Evolutionary conservation across 2,329 filamentous ascomycete species (phyloP).

Genomic region (Madurella mycetomatis): DNA sequence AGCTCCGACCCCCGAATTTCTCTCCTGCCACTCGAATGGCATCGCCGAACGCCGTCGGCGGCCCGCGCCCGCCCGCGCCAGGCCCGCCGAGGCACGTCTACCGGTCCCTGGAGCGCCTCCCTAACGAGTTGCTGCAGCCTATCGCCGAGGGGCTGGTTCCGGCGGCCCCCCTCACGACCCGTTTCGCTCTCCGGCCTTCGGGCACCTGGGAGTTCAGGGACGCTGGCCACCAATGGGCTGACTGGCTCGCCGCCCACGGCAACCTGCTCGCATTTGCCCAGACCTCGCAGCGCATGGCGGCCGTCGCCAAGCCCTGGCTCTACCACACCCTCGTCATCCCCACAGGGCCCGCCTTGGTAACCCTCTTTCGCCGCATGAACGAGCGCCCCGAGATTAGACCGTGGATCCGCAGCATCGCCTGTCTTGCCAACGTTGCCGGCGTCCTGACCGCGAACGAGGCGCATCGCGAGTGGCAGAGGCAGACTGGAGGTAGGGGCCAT

Average conservation of each 20-base stretch:
- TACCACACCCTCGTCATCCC: constrained; percentile 27
- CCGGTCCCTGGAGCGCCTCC: constrained; percentile 21
- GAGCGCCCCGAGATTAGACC: constrained; percentile 17
- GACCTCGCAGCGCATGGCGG: constrained; percentile 25
- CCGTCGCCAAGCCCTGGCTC: constrained; percentile 25
- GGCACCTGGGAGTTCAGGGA: constrained; percentile 27
- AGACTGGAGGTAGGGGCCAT: constrained; percentile 20
- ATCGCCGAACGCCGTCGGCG: constrained; percentile 11
- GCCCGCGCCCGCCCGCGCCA: constrained; percentile 5
- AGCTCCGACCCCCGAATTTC: not conserved
- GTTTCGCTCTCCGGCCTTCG: constrained; percentile 24
- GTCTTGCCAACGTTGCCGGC: constrained; percentile 24
- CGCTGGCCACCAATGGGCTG: constrained; percentile 24
- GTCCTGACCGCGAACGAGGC: constrained; percentile 12
- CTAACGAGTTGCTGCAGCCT: constrained; percentile 26
- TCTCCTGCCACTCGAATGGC: constrained; percentile 10
- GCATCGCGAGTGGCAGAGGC: constrained; percentile 20
- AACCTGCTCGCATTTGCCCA: constrained; percentile 23
- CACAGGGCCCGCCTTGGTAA: constrained; percentile 21
- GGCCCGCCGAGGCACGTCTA: not conserved
- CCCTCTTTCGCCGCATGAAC: constrained; percentile 20
- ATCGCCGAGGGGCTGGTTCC: constrained; percentile 26
- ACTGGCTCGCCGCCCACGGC: constrained; percentile 22
- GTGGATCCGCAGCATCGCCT: constrained; percentile 26
- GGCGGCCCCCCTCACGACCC: constrained; percentile 22